Conservation (phyloP, 306 rosid genomes). For the Gillenia trifoliata region DNA sequence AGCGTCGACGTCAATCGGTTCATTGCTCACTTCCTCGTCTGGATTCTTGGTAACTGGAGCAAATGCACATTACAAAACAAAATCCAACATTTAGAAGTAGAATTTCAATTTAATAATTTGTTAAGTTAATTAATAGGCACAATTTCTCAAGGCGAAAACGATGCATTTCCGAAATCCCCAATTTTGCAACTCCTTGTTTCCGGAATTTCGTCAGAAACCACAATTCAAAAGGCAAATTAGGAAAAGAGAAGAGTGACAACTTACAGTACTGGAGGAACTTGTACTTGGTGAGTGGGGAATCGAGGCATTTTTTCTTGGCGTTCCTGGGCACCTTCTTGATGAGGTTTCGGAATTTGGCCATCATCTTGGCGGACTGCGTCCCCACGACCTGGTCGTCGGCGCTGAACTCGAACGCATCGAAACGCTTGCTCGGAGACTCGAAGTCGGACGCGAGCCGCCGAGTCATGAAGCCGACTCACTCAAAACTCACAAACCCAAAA, state of each 20-base stretch:
- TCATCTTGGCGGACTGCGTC: constrained; percentile 8
- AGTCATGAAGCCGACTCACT: constrained; percentile 28
- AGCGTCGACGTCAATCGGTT: constrained; percentile 38
- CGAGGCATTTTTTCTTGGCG: constrained; percentile 3
- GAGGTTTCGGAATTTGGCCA: constrained; percentile 30
- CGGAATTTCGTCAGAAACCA: background rate
- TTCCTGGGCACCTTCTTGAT: background rate
- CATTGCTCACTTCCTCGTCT: constrained; percentile 5
- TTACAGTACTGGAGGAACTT: constrained; percentile 44
- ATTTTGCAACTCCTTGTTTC: background rate
- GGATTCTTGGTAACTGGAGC: constrained; percentile 12
- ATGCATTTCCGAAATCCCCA: background rate
- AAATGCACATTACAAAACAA: constrained; percentile 17
- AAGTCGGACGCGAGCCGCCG: background rate
- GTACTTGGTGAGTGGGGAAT: constrained; percentile 43
- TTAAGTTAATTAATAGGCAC: background rate
- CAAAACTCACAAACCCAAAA: constrained; percentile 1
- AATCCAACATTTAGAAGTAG: background rate
- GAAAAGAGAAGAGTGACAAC: background rate
- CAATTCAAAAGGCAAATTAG: background rate
- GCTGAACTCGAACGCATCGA: constrained; percentile 49
- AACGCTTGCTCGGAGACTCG: constrained; percentile 26
- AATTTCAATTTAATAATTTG: background rate
- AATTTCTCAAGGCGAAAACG: background rate
- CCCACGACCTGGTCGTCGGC: constrained; percentile 31